A percentile compares a stretch with the other conserved stretches of the same genome.
Conservation (phyloP, 768 basidiomycete genomes). For the Leccinum arenicola region DNA sequence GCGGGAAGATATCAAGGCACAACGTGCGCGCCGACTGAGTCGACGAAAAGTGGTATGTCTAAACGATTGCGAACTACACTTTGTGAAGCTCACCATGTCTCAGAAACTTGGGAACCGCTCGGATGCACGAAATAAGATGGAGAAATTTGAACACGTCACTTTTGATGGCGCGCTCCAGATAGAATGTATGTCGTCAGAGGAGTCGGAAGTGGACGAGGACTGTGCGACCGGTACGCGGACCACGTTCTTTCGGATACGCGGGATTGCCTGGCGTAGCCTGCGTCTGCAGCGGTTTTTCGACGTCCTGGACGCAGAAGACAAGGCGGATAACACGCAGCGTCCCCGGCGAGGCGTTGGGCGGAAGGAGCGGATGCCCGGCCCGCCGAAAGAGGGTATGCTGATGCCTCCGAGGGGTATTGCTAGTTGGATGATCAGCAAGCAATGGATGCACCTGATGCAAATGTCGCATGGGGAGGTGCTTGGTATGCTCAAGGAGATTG, state of each 20-base stretch:
- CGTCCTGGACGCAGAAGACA: constrained; percentile 57
- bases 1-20: constrained; percentile 60
- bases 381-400: constrained; percentile 51
- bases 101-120: constrained; percentile 71
- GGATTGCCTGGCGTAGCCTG: constrained; percentile 65
- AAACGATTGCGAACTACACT: too few relatives aligned
- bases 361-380: constrained; percentile 51
- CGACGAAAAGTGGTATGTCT: constrained; percentile 61
- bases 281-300: constrained; percentile 61
- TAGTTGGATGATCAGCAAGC: constrained; percentile 74
- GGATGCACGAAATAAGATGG: constrained; percentile 52
- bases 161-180: constrained; percentile 71
- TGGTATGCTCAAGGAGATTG: constrained; percentile 39
- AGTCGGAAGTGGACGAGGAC: constrained; percentile 56
- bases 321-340: constrained; percentile 39
- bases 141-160: constrained; percentile 53
- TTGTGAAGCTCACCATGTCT: not conserved
- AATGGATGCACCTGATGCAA: constrained; percentile 51
- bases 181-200: constrained; percentile 82
- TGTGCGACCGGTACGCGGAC: constrained; percentile 26
- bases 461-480: constrained; percentile 46
- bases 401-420: constrained; percentile 65
- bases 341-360: constrained; percentile 60
- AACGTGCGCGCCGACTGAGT: constrained; percentile 55
- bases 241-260: constrained; percentile 51